Conservation (phyloP, 1,284 basidiomycete genomes). For the Fistulinella staudtii region DNA sequence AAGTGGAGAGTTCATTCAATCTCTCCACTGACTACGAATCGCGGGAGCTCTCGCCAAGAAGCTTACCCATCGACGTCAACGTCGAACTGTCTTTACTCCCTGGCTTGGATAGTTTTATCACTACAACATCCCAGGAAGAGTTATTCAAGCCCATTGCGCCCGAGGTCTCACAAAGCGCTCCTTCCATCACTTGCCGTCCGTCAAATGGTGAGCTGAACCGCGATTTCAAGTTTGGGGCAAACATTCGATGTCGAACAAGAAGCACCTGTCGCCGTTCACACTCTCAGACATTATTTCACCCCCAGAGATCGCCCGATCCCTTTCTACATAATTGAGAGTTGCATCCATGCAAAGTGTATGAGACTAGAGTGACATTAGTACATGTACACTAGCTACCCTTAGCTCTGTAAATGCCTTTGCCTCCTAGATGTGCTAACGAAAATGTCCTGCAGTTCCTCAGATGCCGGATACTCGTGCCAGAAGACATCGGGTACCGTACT, state of each 20-base stretch:
- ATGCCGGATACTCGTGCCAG: too few relatives aligned
- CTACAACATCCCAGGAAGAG: slow-evolving; percentile 17
- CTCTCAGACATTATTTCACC: slow-evolving; percentile 74
- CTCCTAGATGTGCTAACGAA: too few relatives aligned
- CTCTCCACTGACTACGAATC: slow-evolving; percentile 19
- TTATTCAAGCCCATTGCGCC: slow-evolving; percentile 24
- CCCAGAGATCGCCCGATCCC: slow-evolving; percentile 43
- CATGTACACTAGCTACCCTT: too few relatives aligned
- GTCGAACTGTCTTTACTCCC: slow-evolving; percentile 20
- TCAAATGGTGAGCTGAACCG: slow-evolving; percentile 64
- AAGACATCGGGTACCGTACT: too few relatives aligned
- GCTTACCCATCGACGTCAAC: slow-evolving; percentile 22
- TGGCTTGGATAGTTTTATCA: slow-evolving; percentile 17
- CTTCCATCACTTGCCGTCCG: slow-evolving; percentile 42
- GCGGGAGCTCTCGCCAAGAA: slow-evolving; percentile 9
- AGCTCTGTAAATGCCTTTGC: too few relatives aligned
- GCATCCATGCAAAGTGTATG: too few relatives aligned
- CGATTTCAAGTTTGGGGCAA: slow-evolving; percentile 71
- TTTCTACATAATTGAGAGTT: too few relatives aligned
- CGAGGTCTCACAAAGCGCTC: slow-evolving; percentile 25
- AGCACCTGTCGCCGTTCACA: slow-evolving; percentile 38
- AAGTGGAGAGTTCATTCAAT: slow-evolving; percentile 19
- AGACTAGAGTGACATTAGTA: too few relatives aligned
- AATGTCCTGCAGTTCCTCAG: too few relatives aligned
- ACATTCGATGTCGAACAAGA: slow-evolving; percentile 29